Base-by-base conservation (phyloP, 805 yeast genomes). In the Wickerhamiella nectarea region DNA sequence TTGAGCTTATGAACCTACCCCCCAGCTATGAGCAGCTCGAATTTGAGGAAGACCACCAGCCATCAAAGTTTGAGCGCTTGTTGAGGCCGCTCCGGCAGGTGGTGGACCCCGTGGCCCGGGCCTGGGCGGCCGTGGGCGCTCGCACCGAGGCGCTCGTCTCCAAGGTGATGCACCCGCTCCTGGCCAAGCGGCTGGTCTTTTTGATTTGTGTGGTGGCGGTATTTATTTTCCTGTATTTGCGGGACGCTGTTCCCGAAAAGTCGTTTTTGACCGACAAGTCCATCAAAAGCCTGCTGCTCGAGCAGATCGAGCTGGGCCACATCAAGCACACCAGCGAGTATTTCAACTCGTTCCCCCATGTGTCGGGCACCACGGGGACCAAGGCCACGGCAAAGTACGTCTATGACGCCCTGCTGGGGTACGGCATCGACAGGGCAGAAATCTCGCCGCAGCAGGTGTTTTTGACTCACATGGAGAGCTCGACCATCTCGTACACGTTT, bases 331-430 rank as follows among this genome's bases (percentile, higher is more conserved):
- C 78, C 49, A 55, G 80, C 46, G 80, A 81, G 51, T 83, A 82
- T 53, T 56, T 85, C 19, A 76, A 87, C 21, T 72, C 81, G 6
- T 75, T 85, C 76, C 85, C 94, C 2, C 96, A 86, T 57, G 61
- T 80, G 50, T 76, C 95, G 0, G 97, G 97, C 3, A 79, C 96
- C 2, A 72, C 75, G 12, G 97, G 94, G 15, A 95, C 85, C 58
- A 60, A 75, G 47, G 71, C 89, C 0, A 62, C 86, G 29, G 78
- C 85, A 1, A 67, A 71, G 46, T 85, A 78, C 56, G 66, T 87
- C 12, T 68, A 74, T 47, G 71, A 71, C 19, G 72, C 73, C 39
- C 74, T 81, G 61, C 57, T 61, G 18, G 70, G 74, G 42, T 74
- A 76, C 49, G 81, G 82, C 1, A 48, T 86, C 17, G 62, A 64